Conservation (phyloP, 805 yeast genomes). For the Starmera dryadoides region DNA sequence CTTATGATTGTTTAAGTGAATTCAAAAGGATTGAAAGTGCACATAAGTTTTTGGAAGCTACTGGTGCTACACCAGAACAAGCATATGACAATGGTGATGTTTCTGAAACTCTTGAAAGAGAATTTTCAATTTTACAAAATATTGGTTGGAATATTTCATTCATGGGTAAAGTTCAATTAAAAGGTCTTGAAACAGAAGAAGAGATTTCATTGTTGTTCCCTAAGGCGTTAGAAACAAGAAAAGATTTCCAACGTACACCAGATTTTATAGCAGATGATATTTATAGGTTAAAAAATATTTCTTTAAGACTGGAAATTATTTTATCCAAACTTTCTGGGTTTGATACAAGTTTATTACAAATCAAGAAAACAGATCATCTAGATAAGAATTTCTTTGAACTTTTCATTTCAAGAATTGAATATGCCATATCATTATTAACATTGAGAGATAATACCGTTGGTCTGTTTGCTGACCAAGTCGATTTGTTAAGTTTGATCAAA, state of each 20-base stretch:
- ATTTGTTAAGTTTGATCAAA: slow-evolving; percentile 14
- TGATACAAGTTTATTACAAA: slow-evolving; percentile 10
- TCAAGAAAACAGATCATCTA: slow-evolving; percentile 29
- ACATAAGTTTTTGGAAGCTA: slow-evolving; percentile 23
- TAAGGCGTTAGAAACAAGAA: slow-evolving; percentile 50
- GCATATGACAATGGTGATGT: slow-evolving; percentile 37
- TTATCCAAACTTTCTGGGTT: slow-evolving; percentile 45
- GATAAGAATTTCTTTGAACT: slow-evolving; percentile 53
- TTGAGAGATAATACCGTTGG: slow-evolving; percentile 33
- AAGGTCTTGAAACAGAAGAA: slow-evolving; percentile 93
- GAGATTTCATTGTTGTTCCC: slow-evolving; percentile 77
- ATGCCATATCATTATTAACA: slow-evolving; percentile 38
- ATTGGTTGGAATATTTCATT: slow-evolving; percentile 63
- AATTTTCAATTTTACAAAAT: slow-evolving; percentile 54
- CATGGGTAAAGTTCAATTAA: slow-evolving; percentile 82
- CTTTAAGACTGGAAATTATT: slow-evolving; percentile 52
- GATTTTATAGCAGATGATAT: slow-evolving; percentile 34
- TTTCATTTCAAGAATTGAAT: slow-evolving; percentile 62
- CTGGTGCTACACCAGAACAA: slow-evolving; percentile 23
- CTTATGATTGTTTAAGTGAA: slow-evolving; percentile 74
- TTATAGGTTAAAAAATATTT: slow-evolving; percentile 43
- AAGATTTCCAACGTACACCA: slow-evolving; percentile 31
- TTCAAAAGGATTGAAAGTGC: slow-evolving; percentile 47
- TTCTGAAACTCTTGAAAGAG: slow-evolving; percentile 57
- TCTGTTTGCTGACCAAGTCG: slow-evolving; percentile 8